Base-by-base conservation (phyloP, 2,329 filamentous ascomycete species). In the Xylariaceae sp. region DNA sequence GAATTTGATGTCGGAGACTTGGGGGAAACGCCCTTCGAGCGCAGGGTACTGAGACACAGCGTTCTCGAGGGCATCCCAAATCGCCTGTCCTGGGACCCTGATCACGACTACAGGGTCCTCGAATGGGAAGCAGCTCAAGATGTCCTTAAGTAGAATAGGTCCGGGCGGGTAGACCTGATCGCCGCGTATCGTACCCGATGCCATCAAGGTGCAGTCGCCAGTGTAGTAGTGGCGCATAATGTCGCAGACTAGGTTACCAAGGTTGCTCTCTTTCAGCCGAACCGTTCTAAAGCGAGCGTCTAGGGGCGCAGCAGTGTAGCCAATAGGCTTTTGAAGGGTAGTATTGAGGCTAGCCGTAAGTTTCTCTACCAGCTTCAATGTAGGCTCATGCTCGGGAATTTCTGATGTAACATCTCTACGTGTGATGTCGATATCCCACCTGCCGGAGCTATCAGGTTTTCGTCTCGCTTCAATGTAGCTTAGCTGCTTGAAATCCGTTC, bases 191-290 rank as follows among this genome's bases (percentile, higher is more conserved):
- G 92, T 96, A 0, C 92, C 92, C 0, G 88, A 82, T 0, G 89
- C 91, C 86, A 96, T 94, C 58, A 96, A 79, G 24, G 85, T 83
- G 67, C 91, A 95, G 63, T 96, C 92, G 0, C 89, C 86, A 4
- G 79, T 75, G 68, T 96, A 91, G 67, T 95, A 88, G 57, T 85
- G 85, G 6, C 91, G 83, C 91, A 96, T 96, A 20, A 97, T 81
- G 68, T 97, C 92, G 72, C 89, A 94, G 3, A 96, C 88, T 70
- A 95, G 95, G 72, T 96, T 96, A 1, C 89, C 91, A 11, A 95
- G 75, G 66, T 96, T 97, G 49, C 88, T 91, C 72, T 96, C 92
- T 39, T 76, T 79, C 16, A 83, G 76, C 9, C 92, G 81, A 0
- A 96, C 90, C 0, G 91, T 95, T 13, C 85, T 88, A 71, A 96